These are phyloP conservation scores for Chalciporus piperatoides DNA, from an alignment of 1,284 basidiomycete species.

Conservation along the genomic window DNA sequence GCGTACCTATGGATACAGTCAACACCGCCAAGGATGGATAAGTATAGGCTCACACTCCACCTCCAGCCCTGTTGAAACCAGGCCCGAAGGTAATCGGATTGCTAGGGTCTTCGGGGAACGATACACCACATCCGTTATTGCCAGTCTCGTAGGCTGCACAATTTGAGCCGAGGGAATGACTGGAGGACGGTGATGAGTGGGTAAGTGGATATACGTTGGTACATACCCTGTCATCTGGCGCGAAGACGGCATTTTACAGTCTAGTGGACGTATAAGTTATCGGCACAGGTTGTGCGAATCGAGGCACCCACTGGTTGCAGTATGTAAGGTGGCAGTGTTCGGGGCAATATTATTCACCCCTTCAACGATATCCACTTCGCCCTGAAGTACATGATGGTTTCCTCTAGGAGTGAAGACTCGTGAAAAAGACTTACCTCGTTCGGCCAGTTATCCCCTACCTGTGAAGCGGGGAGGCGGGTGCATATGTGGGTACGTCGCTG, in stretches of 20 bases:
- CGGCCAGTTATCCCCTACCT: conserved; percentile 27
- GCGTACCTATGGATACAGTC: conserved; percentile 22
- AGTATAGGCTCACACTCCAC: conserved; percentile 35
- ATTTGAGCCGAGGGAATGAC: conserved; percentile 15
- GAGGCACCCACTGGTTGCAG: conserved; percentile 19
- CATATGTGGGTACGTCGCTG: background rate
- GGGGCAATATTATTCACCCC: conserved; percentile 24
- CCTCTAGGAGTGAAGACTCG: background rate
- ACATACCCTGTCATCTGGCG: conserved; percentile 27
- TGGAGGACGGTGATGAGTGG: conserved; percentile 10
- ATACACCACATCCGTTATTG: conserved; percentile 47
- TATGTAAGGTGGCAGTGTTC: conserved; percentile 29
- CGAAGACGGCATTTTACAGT: conserved; percentile 19
- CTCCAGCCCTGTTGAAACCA: conserved; percentile 38
- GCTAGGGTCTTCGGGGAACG: conserved; percentile 29
- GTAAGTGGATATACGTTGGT: background rate
- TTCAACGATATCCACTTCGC: conserved; percentile 37
- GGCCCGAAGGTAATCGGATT: conserved; percentile 33
- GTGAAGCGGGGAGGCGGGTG: background rate
- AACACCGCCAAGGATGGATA: background rate
- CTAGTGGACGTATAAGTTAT: conserved; percentile 9
- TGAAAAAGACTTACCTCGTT: conserved; percentile 4
- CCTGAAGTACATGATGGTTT: conserved; percentile 11
- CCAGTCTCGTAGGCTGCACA: conserved; percentile 27
- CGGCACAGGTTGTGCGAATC: background rate